Evolutionary conservation across 1,139 yeast species (phyloP).

Genomic region (Neolecta irregularis): DNA sequence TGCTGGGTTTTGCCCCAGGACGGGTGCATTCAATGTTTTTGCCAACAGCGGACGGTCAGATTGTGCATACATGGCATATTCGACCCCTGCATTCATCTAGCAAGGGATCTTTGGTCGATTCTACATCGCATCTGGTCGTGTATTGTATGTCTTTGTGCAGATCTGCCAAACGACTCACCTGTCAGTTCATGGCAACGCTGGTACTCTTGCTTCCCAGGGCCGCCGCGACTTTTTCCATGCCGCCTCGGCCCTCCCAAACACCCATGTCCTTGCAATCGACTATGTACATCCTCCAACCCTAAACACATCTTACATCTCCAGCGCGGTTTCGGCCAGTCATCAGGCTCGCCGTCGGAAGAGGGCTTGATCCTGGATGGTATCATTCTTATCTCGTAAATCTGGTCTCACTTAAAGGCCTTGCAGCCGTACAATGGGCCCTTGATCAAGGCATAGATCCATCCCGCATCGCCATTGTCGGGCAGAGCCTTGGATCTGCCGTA

Average conservation of each 20-base stretch:
- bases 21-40: slow-evolving; percentile 1
- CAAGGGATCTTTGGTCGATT: not conserved
- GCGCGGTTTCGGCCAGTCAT: slow-evolving; percentile 13
- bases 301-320: too few relatives aligned
- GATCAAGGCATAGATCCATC: slow-evolving; percentile 6
- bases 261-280: slow-evolving; percentile 12
- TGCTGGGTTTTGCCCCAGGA: not conserved
- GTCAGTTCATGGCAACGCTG: slow-evolving; percentile 11
- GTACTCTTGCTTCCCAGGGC: slow-evolving; percentile 8
- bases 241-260: slow-evolving; percentile 8
- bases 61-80: not conserved
- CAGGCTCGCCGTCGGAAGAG: slow-evolving; percentile 8
- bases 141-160: not conserved
- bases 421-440: slow-evolving; percentile 11
- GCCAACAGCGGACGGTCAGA: not conserved
- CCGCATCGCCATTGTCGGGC: slow-evolving; percentile 9
- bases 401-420: too few relatives aligned
- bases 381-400: too few relatives aligned
- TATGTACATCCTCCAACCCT: too few relatives aligned
- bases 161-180: not conserved
- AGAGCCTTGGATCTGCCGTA: slow-evolving; percentile 13
- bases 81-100: not conserved
- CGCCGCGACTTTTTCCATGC: slow-evolving; percentile 9
- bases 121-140: not conserved
- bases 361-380: slow-evolving; percentile 12